A percentile compares a stretch with the other conserved stretches of the same genome.
Evolutionary conservation across 768 basidiomycete species (phyloP).

Genomic region (Mycena vitilis): DNA sequence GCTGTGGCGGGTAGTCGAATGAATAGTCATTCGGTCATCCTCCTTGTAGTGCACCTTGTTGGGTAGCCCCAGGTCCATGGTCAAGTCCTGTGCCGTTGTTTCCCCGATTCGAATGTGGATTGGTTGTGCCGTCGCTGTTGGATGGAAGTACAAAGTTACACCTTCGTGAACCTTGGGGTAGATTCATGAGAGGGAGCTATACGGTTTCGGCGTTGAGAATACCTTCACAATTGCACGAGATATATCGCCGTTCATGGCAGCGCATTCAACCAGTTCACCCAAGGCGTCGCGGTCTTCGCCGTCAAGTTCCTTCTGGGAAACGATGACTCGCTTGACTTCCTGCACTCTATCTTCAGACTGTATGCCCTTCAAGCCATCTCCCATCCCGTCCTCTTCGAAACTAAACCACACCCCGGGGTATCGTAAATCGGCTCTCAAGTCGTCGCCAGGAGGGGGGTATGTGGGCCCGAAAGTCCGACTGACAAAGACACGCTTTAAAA

Average conservation of each 20-base stretch:
- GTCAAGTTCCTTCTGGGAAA: constrained; percentile 75
- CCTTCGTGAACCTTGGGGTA: constrained; percentile 74
- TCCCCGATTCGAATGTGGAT: constrained; percentile 74
- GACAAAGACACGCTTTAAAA: constrained; percentile 72
- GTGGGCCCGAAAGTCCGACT: constrained; percentile 85
- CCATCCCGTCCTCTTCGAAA: constrained; percentile 79
- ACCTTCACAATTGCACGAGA: constrained; percentile 77
- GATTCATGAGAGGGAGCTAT: constrained; percentile 2
- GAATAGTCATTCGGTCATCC: constrained; percentile 89
- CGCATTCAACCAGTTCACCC: constrained; percentile 75
- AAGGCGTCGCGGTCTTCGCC: constrained; percentile 72
- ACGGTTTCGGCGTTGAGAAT: not conserved
- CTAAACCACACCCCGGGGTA: constrained; percentile 90
- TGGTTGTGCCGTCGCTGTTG: constrained; percentile 56
- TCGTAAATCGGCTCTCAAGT: constrained; percentile 68
- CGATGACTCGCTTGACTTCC: constrained; percentile 80
- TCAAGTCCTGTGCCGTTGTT: constrained; percentile 87
- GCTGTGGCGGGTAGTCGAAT: constrained; percentile 61
- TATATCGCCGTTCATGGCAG: constrained; percentile 79
- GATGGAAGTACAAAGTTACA: constrained; percentile 75
- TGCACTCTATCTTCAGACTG: constrained; percentile 73
- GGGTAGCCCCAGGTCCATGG: constrained; percentile 83
- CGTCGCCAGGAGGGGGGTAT: constrained; percentile 60
- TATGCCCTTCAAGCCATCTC: constrained; percentile 64
- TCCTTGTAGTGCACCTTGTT: constrained; percentile 86